These are phyloP conservation scores for Capronia coronata DNA, from an alignment of 2,329 filamentous ascomycete genomes.

Conservation along the genomic window DNA sequence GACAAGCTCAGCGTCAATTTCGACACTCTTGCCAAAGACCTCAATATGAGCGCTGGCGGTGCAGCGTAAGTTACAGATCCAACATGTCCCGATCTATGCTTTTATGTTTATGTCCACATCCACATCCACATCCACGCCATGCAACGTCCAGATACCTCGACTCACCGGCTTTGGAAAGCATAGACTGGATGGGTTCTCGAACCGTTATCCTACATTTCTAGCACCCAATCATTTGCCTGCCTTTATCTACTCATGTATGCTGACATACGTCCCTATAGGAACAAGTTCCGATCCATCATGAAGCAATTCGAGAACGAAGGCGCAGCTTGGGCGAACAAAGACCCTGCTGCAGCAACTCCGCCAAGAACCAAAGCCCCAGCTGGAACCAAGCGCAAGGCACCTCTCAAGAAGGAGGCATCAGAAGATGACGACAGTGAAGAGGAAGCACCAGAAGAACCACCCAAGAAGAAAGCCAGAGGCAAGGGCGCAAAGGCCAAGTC, in stretches of 20 bases:
- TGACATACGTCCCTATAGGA: constrained; percentile 14
- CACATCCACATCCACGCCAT: neutral
- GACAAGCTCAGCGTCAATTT: constrained; percentile 23
- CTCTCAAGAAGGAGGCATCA: constrained; percentile 1
- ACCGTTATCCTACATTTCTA: too few relatives aligned
- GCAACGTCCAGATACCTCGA: too few relatives aligned
- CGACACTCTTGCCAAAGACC: constrained; percentile 16
- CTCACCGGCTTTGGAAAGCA: too few relatives aligned
- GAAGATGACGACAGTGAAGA: neutral
- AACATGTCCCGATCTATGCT: neutral
- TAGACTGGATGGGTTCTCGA: too few relatives aligned
- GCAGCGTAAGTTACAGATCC: constrained; percentile 24
- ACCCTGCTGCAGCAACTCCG: constrained; percentile 1
- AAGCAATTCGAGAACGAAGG: constrained; percentile 19
- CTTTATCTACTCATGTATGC: too few relatives aligned
- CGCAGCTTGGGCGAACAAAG: constrained; percentile 9
- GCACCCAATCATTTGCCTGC: too few relatives aligned
- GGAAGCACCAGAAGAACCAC: neutral
- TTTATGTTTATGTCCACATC: too few relatives aligned
- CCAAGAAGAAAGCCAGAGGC: constrained; percentile 17
- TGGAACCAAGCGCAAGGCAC: constrained; percentile 17
- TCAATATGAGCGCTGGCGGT: constrained; percentile 24
- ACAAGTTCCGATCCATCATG: constrained; percentile 26
- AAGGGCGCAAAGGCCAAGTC: neutral
- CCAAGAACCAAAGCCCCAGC: constrained; percentile 5